phyloP scores from a whole-genome alignment of 768 basidiomycete species.

The Boletus speciosus region DNA sequence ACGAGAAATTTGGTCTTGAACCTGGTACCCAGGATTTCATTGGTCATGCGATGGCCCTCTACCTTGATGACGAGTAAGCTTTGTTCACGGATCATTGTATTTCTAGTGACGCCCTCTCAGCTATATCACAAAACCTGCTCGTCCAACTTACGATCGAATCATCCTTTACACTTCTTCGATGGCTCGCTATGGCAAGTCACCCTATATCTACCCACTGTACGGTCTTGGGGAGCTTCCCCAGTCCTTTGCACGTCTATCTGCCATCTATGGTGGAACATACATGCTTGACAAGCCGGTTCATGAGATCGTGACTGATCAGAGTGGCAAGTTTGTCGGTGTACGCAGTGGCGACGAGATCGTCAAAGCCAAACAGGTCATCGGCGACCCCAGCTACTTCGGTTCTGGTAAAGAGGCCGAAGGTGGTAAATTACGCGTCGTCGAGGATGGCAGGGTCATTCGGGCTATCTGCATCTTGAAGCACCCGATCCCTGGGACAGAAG shows the following conservation, averaged over 20 bases:
- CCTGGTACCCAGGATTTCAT: slow-evolving; percentile 98
- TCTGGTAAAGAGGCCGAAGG: slow-evolving; percentile 59
- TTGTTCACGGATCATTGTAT: not conserved
- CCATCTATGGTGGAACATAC: slow-evolving; percentile 99
- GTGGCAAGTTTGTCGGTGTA: slow-evolving; percentile 92
- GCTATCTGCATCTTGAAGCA: slow-evolving; percentile 99
- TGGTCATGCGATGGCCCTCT: slow-evolving; percentile 98
- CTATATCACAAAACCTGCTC: slow-evolving; percentile 90
- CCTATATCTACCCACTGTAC: slow-evolving; percentile 98
- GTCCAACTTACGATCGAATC: slow-evolving; percentile 89
- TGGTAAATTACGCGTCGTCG: slow-evolving; percentile 84
- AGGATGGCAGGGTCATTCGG: slow-evolving; percentile 91
- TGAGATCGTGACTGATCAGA: slow-evolving; percentile 78
- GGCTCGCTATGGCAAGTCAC: slow-evolving; percentile 99
- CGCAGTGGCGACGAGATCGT: slow-evolving; percentile 87
- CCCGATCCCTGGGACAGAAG: slow-evolving; percentile 95
- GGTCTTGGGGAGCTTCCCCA: slow-evolving; percentile 99
- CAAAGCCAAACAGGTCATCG: slow-evolving; percentile 96
- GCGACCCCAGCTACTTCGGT: slow-evolving; percentile 96
- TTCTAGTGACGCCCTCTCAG: slow-evolving; percentile 38
- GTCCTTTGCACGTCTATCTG: slow-evolving; percentile 95
- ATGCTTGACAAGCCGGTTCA: slow-evolving; percentile 98
- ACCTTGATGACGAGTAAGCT: slow-evolving; percentile 92
- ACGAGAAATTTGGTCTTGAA: slow-evolving; percentile 96
- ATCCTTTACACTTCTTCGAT: slow-evolving; percentile 97